Base-by-base conservation (phyloP, 768 basidiomycete species). In the Termitomyces sp. region DNA sequence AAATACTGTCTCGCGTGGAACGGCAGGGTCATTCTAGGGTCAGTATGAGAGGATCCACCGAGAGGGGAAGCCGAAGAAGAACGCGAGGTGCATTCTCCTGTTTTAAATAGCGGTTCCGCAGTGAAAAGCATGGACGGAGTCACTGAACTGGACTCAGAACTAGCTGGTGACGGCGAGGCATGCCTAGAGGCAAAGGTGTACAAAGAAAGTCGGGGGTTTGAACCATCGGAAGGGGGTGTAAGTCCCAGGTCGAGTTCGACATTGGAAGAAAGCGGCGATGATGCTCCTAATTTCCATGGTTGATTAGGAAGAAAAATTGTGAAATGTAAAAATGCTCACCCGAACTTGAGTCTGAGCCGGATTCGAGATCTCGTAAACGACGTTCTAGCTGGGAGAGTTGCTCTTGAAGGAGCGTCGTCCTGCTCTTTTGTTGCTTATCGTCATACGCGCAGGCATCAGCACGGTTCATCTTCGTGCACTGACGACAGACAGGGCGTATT, bases 391-490 rank as follows among this genome's bases (percentile, higher is more conserved):
- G 69, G 4, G 73, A 70, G 44, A 85, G 72, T 66, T 84, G 83
- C 62, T 85, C 82, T 58, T 78, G 80, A 34, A 86, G 71, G 24
- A 80, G 72, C 65, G 83, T 79, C 0, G 83, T 85, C 16, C 83
- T 77, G 64, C 81, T 84, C 67, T 83, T 83, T 56, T 78, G 79
- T 61, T 77, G 77, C 66, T 77, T 78, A 65, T 86, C 83, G 63
- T 85, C 82, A 71, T 85, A 87, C 54, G 77, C 69, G 67, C 85
- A 86, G 50, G 81, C 77, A 26, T 75, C 70, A 5, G 70, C 68
- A 26, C 83, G 70, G 65, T 79, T 80, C 71, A 82, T 79, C 60
- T 81, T 80, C 60, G 69, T 68, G 63, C 84, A 87, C 62, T 82
- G 81, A 22, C 70, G 68, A 64, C 85, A 86, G 36, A 78, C 72